A percentile compares a stretch with the other conserved stretches of the same genome.
phyloP scores from a whole-genome alignment of 805 yeast genomes.

The Barnettozyma californica region DNA sequence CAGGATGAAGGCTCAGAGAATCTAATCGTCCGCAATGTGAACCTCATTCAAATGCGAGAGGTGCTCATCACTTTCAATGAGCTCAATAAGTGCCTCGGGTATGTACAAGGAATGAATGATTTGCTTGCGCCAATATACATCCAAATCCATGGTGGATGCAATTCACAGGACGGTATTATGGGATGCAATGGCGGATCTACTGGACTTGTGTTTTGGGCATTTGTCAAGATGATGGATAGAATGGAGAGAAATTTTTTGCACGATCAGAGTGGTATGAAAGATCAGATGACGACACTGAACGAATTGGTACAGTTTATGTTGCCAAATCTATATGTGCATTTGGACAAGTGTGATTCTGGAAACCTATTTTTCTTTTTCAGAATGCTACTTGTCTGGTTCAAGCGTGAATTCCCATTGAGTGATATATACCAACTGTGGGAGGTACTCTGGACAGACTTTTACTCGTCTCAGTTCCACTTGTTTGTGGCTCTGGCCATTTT shows the following conservation, averaged over 20 bases:
- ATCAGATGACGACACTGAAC: constrained; percentile 77
- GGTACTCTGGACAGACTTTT: constrained; percentile 80
- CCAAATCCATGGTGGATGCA: constrained; percentile 57
- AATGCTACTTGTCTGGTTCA: constrained; percentile 93
- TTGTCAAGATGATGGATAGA: constrained; percentile 80
- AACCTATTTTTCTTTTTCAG: constrained; percentile 91
- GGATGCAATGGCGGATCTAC: constrained; percentile 51
- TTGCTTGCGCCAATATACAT: constrained; percentile 80
- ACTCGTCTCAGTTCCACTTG: constrained; percentile 81
- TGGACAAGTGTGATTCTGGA: constrained; percentile 82
- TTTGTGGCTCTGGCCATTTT: constrained; percentile 86
- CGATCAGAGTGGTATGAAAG: constrained; percentile 90
- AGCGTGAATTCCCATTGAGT: constrained; percentile 80
- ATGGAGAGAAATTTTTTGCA: constrained; percentile 93
- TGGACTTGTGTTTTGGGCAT: constrained; percentile 76
- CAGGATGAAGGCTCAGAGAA: constrained; percentile 39
- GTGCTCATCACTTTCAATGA: constrained; percentile 84
- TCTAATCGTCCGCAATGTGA: constrained; percentile 66
- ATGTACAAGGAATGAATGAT: constrained; percentile 98
- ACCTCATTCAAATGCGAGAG: constrained; percentile 65
- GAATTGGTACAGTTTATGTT: constrained; percentile 86
- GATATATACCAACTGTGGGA: constrained; percentile 88
- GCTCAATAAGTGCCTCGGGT: constrained; percentile 78
- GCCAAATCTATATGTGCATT: constrained; percentile 76
- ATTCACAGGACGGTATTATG: not conserved